Evolutionary conservation across 768 basidiomycete species (phyloP), one percentile per base, ranked within the genome.

Genomic region (Russula dissimulans): DNA sequence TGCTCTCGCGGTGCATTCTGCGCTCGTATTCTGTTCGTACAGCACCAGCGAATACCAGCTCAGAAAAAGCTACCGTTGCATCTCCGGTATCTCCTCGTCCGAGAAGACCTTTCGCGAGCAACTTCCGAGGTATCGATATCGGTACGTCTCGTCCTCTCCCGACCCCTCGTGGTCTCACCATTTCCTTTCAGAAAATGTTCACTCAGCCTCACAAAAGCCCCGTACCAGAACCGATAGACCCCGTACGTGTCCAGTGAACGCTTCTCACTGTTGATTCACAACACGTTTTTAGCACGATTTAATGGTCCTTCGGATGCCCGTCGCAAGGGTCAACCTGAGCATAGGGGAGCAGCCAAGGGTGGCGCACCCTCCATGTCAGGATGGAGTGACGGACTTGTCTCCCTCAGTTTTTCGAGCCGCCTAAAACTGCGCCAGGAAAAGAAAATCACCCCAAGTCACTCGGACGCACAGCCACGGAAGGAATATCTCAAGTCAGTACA

Each of bases 71-170:
- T 4, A 12, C 34, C 3, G 49, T 44, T 6, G 15, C 54, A 15
- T 31, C 54, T 39, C 51, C 14, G 32, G 56, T 4, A 1, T 26
- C 55, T 5, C 50, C 49, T 22, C 52, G 48, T n/a, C 22, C 41
- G 29, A 48, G 18, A 52, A 47, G 54, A 48, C 64, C 62, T 3
- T n/a, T 45, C 14, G 62, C 57, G 34, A 60, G 53, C 36, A 59
- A 43, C 36, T 59, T 65, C 14, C 62, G 58, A 17, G 62, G 62
- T 7, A 65, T 65, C 31, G 17, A 18, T 26, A 65, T 65, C 12
- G 10, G 64, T 65, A 50, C 57, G 64, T n/a, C 9, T 10, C 8
- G 5, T 22, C 1, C 10, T 14, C n/a, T 3, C 42, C 10, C 29
- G n/a, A 32, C 39, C 34, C 18, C 22, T 5, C 26, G n/a, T 3